A percentile compares a stretch with the other conserved stretches of the same genome.
Evolutionary conservation across 345 rosid species (phyloP).

Genomic region (Bruguiera gymnorhiza): DNA sequence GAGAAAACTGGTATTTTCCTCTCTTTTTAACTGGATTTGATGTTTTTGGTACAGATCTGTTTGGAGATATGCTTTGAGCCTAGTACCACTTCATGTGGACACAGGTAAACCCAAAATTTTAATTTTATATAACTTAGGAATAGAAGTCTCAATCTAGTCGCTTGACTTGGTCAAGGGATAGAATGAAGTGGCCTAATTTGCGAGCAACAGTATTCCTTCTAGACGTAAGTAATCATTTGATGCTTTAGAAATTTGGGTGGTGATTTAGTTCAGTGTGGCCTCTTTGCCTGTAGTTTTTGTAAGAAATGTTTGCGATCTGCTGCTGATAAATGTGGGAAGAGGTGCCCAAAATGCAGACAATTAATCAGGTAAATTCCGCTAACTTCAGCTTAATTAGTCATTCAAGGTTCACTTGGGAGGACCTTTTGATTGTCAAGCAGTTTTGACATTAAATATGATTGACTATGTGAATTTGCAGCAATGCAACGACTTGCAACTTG

Average conservation of each 20-base stretch:
- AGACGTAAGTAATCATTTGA: too few relatives aligned
- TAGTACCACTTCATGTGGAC: constrained; percentile 92
- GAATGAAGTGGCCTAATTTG: too few relatives aligned
- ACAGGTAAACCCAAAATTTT: constrained; percentile 48
- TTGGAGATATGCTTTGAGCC: constrained; percentile 95
- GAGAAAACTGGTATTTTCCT: too few relatives aligned
- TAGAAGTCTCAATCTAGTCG: background rate
- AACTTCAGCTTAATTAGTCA: background rate
- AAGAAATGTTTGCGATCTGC: constrained; percentile 80
- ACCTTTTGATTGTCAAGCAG: background rate
- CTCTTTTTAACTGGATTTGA: background rate
- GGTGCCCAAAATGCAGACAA: constrained; percentile 91
- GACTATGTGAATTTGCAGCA: constrained; percentile 35
- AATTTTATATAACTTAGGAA: background rate
- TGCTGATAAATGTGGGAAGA: constrained; percentile 86
- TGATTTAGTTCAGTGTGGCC: background rate
- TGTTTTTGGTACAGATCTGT: constrained; percentile 54
- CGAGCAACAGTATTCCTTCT: too few relatives aligned
- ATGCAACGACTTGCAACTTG: constrained; percentile 78
- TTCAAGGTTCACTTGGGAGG: background rate
- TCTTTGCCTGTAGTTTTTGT: constrained; percentile 57
- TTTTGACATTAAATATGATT: background rate
- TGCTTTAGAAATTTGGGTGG: background rate
- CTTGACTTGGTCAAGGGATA: too few relatives aligned
- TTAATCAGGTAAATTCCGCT: constrained; percentile 55